Evolutionary conservation across 148 eudicot species (phyloP), one percentile per base, ranked within the genome.

Genomic region (Silene uniflora): DNA sequence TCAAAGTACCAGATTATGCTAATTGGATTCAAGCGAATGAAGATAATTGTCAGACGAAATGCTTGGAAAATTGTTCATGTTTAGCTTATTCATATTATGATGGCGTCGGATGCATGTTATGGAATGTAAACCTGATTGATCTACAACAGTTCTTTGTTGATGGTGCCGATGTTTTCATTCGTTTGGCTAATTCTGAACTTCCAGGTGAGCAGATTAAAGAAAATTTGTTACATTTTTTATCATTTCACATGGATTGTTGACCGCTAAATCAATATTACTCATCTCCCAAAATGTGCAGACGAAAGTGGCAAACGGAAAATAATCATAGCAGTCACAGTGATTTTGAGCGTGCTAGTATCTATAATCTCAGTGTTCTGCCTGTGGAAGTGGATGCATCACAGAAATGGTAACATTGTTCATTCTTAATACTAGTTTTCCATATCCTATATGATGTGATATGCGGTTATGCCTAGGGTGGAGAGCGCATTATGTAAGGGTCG

Each of bases 61-160:
- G 90, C 76, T 61, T n/a, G 54, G 73, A 62, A 58, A 80, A 87
- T 16, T 89, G 93, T 64, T 72, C 79, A 3, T 86, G 93, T 25
- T 70, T 69, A 23, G 90, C 89, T 22, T 89, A 77, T 64, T 49
- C 86, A 19, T 75, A 73, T 49, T n/a, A 74, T 29, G 27, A 78
- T 2, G 46, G 21, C 0, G 82, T 63, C 25, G 93, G 93, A 0
- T 89, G 93, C 69, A 69, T 89, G 73, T 22, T 79, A 10, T 86
- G 87, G 88, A 74, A 12, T 29, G 75, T 29, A 6, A 80, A 71
- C 4, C 72, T 89, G 82, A 56, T 84, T 58, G 93, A 87, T 52
- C 54, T 83, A 0, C 77, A 84, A 71, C 17, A 22, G 24, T 19
- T 68, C 14, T n/a, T 78, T 17, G 35, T 24, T 13, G 60, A 55